Conservation (phyloP, 176 grass and related monocot species). For the Musa troglodytarum region DNA sequence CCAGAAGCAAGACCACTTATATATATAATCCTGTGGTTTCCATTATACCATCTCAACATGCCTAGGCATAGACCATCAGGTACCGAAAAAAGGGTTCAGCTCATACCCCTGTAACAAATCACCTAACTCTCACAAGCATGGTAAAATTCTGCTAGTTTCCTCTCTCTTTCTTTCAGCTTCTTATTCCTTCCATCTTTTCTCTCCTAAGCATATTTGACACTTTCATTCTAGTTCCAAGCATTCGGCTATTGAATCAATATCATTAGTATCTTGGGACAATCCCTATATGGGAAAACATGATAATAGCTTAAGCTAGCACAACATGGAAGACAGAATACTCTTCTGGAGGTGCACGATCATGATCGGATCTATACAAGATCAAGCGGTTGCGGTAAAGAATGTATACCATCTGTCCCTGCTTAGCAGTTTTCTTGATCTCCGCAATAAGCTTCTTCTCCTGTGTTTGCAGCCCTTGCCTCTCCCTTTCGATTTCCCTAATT, state of each 20-base stretch:
- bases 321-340: background rate
- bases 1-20: no score
- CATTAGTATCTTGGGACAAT: no score
- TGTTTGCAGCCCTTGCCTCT: slow-evolving; percentile 16
- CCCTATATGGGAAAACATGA: background rate
- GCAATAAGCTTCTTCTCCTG: slow-evolving; percentile 18
- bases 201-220: no score
- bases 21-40: no score
- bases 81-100: background rate
- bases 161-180: no score
- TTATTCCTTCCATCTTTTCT: no score
- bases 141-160: background rate
- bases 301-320: background rate
- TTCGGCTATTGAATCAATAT: no score
- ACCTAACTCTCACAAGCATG: background rate
- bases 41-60: no score
- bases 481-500: slow-evolving; percentile 16
- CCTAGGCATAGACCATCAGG: no score
- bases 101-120: background rate
- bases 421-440: slow-evolving; percentile 17
- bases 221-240: no score
- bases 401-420: slow-evolving; percentile 13
- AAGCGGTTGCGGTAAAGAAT: background rate
- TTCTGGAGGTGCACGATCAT: background rate
- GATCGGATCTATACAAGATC: background rate